Evolutionary conservation across 2,329 filamentous ascomycete species (phyloP), one percentile per base, ranked within the genome.

Genomic region (Cladosporium sphaerospermum): DNA sequence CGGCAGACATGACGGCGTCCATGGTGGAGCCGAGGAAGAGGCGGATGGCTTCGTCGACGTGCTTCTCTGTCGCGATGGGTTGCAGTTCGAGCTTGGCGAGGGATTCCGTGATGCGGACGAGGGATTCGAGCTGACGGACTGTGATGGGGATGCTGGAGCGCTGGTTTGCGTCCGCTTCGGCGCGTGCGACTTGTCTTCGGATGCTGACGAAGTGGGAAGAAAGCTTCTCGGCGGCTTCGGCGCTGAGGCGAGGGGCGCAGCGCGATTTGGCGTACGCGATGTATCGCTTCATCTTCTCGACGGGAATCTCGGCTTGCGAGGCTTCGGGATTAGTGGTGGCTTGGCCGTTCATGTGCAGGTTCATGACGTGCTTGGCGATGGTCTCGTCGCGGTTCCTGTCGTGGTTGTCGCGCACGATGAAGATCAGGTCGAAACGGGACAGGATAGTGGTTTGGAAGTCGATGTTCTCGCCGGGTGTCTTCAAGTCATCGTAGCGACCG

Each of bases 351-450:
- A 96, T 97, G 64, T 97, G 92, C 59, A 99, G 91, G 43, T 86
- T 84, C 84, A 99, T 96, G 66, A 99, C 92, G 80, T 99, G 93
- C 67, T 86, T 92, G 10, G 93, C 93, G 65, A 99, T 97, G 3
- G 80, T 85, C 74, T 96, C 89, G 67, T 99, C 93, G 64, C 92
- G 88, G 54, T 82, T 85, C 42, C 89, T 82, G 57, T 92, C 89
- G 69, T 99, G 93, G 57, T 95, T 90, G 69, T 99, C 93, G 62
- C 88, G 89, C 57, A 99, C 92, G 61, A 99, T 96, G 76, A 97
- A 99, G 60, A 99, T 97, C 89, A 99, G 96, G 71, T 99, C 93
- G 69, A 99, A 99, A 80, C 93, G 88, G 2, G 92, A 97, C 60
- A 99, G 69, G 64, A 99, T 97, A 3, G 93, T 99, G 0, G 93